Base-by-base conservation (phyloP, 2,329 filamentous ascomycete genomes). In the Harringtonia aguacate region DNA sequence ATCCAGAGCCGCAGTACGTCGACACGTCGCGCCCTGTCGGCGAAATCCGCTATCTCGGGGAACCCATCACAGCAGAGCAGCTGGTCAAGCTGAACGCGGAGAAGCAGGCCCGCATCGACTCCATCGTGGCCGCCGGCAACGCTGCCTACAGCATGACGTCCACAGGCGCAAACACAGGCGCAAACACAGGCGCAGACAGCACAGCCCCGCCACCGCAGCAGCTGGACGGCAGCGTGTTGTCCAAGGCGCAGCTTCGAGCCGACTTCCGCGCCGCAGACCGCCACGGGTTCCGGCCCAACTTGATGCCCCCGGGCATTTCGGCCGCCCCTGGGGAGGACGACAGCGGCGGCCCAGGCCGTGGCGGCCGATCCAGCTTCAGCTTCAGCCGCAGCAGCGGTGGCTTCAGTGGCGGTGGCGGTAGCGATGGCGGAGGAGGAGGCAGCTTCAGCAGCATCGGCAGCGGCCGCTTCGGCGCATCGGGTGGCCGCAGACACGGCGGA, bases 21-120 rank as follows among this genome's bases (percentile, higher is more conserved):
- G 57, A 60, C 43, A 57, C 58, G 3, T 61, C 57, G 38, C 62
- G 58, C 21, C 55, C 63, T 47, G 48, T 55, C 36, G 51, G 56
- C 45, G 41, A 44, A 36, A 22, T 49, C 12, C 46, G 48, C 10
- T 31, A 46, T 20, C 41, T 46, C 13, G 38, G 37, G 13, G 30
- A 34, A 27, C 7, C 24, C 24, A 6, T 27, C 24, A 27, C 24
- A 27, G 24, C 24, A 27, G 24, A 27, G 24, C 7, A 27, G 24
- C 6, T 27, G 31, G 31, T 33, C 5, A 8, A 17, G 2, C 2
- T 6, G 20, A 15, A 18, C 18, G 39, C 39, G 1, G 27, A 17
- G 3, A 8, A 41, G 9, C 56, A 59, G 36, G 53, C 56, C 6
- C 50, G 48, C 17, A 57, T 60, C 40, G 50, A 60, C 41, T 48